These are phyloP conservation scores for Citrus cavaleriei DNA, from an alignment of 345 rosid species.

Conservation along the genomic window DNA sequence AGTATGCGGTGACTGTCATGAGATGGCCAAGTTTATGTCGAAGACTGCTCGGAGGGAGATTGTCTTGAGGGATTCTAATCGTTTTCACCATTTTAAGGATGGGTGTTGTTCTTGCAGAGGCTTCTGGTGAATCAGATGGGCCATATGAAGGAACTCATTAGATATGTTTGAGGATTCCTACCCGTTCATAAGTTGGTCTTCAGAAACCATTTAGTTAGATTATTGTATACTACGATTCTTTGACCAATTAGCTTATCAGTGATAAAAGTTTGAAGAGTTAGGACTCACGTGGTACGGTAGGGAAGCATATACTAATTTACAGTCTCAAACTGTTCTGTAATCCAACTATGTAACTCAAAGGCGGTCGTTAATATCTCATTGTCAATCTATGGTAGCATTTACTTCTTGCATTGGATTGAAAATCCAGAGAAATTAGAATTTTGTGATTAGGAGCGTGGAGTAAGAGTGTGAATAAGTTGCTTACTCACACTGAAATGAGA, in stretches of 20 bases:
- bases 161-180: not conserved
- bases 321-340: not conserved
- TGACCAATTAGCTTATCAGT: not conserved
- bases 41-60: conserved; percentile 49
- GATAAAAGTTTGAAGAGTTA: not conserved
- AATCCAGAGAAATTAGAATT: too few species aligned
- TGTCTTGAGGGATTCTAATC: conserved; percentile 62
- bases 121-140: conserved; percentile 43
- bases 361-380: not conserved
- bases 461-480: too few species aligned
- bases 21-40: conserved; percentile 69
- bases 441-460: too few species aligned
- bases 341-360: not conserved
- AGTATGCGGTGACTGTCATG: conserved; percentile 76
- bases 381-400: too few species aligned
- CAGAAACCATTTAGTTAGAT: not conserved
- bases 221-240: not conserved
- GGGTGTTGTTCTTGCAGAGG: conserved; percentile 78
- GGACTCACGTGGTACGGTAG: not conserved
- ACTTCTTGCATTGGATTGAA: too few species aligned
- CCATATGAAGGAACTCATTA: not conserved
- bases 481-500: too few species aligned
- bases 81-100: conserved; percentile 65
- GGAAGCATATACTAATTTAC: not conserved
- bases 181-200: not conserved